Evolutionary conservation across 1,284 basidiomycete genomes (phyloP).

Genomic region (Cryptococcus sp.): DNA sequence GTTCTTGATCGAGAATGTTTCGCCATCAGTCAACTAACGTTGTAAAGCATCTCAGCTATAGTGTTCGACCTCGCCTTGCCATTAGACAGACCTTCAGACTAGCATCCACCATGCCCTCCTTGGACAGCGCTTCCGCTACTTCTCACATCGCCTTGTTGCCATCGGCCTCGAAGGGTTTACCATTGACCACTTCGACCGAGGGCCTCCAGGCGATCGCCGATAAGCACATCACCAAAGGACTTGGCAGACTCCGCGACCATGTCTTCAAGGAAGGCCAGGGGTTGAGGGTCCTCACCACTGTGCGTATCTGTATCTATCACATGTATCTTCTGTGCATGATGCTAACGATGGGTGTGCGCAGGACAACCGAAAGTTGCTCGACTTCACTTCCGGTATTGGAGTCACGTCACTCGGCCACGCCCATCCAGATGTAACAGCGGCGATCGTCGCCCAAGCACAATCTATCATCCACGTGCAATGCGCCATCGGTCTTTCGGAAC

Average conservation of each 20-base stretch:
- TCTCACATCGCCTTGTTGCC: slow-evolving; percentile 21
- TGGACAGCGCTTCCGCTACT: not conserved
- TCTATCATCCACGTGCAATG: slow-evolving; percentile 75
- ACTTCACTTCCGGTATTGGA: slow-evolving; percentile 79
- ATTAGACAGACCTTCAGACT: too few relatives aligned
- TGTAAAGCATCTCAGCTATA: too few relatives aligned
- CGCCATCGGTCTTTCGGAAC: slow-evolving; percentile 60
- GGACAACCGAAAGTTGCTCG: slow-evolving; percentile 70
- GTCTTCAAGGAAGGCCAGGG: slow-evolving; percentile 77
- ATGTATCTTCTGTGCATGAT: not conserved
- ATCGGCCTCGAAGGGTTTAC: slow-evolving; percentile 18
- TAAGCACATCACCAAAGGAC: slow-evolving; percentile 44
- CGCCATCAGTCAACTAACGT: too few relatives aligned
- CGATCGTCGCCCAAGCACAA: slow-evolving; percentile 82
- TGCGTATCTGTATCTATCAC: slow-evolving; percentile 6
- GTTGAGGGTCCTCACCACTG: slow-evolving; percentile 62
- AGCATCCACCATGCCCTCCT: slow-evolving; percentile 16
- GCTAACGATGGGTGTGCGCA: slow-evolving; percentile 28
- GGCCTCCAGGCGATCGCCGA: slow-evolving; percentile 35
- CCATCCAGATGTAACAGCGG: slow-evolving; percentile 80
- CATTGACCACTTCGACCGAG: slow-evolving; percentile 25
- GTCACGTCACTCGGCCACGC: slow-evolving; percentile 62
- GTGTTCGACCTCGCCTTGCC: too few relatives aligned
- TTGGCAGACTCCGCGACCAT: slow-evolving; percentile 57
- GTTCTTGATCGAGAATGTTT: too few relatives aligned